Evolutionary conservation across 257 asterid species (phyloP).

Genomic region (Leptodermis oblonga): DNA sequence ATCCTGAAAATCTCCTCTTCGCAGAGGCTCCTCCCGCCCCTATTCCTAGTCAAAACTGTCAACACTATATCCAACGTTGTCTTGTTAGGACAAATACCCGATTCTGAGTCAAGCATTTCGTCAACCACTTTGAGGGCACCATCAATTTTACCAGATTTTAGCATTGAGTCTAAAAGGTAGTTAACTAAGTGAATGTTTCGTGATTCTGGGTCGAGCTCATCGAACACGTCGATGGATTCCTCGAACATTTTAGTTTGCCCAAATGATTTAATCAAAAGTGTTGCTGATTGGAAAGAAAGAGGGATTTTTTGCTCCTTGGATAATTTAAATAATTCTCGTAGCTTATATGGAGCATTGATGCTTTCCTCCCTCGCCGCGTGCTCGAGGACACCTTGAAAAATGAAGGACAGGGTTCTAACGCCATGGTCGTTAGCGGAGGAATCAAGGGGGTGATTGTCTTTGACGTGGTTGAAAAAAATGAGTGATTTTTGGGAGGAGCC

Average conservation of each 20-base stretch:
- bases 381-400: constrained; percentile 66
- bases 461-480: constrained; percentile 48
- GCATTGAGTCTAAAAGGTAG: constrained; percentile 33
- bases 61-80: constrained; percentile 41
- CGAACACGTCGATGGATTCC: constrained; percentile 38
- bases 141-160: constrained; percentile 42
- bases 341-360: constrained; percentile 26
- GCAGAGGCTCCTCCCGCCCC: constrained; percentile 37
- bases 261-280: constrained; percentile 49
- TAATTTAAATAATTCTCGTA: constrained; percentile 42
- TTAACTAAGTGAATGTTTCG: constrained; percentile 45
- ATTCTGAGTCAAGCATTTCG: constrained; percentile 51
- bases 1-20: constrained; percentile 53
- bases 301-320: constrained; percentile 36
- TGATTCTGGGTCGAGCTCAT: constrained; percentile 31
- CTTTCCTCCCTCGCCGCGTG: constrained; percentile 42
- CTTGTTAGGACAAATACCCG: constrained; percentile 34
- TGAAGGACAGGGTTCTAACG: constrained; percentile 32
- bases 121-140: constrained; percentile 70
- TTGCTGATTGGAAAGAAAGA: constrained; percentile 48
- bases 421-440: neutral
- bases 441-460: constrained; percentile 16
- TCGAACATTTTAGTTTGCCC: constrained; percentile 46
- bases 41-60: constrained; percentile 33
- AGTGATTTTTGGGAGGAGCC: constrained; percentile 51